phyloP scores from a whole-genome alignment of 2,329 filamentous ascomycete genomes.

The Pseudofabraea citricarpa region DNA sequence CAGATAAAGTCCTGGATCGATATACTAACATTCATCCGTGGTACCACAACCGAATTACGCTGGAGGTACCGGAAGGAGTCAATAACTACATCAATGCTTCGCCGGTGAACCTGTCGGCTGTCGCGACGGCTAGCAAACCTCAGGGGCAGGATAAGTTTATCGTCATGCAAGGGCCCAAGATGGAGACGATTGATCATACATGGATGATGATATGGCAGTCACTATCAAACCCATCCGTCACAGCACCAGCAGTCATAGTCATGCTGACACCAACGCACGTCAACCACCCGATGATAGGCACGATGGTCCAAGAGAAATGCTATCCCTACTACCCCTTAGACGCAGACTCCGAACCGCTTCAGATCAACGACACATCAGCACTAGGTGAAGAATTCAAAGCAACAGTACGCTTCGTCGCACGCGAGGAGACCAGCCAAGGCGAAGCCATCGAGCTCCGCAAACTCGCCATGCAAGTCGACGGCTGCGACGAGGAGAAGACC shows the following conservation, averaged over 20 bases:
- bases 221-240: conserved; percentile 33
- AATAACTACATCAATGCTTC: conserved; percentile 83
- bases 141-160: conserved; percentile 59
- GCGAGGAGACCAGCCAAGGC: conserved; percentile 44
- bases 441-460: conserved; percentile 70
- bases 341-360: conserved; percentile 44
- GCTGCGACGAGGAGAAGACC: conserved; percentile 48
- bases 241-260: conserved; percentile 74
- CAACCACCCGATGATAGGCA: conserved; percentile 18
- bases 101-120: conserved; percentile 44
- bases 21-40: conserved; percentile 90
- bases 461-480: conserved; percentile 48
- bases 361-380: conserved; percentile 58
- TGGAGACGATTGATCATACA: conserved; percentile 70
- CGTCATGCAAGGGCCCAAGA: conserved; percentile 87
- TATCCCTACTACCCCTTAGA: conserved; percentile 76
- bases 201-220: conserved; percentile 96
- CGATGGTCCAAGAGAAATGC: conserved; percentile 74
- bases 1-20: conserved; percentile 65
- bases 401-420: conserved; percentile 56
- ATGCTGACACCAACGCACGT: conserved; percentile 89
- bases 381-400: conserved; percentile 66
- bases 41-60: conserved; percentile 76
- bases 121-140: conserved; percentile 20
- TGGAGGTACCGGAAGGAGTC: conserved; percentile 69